A percentile compares a stretch with the other conserved stretches of the same genome.
Evolutionary conservation across 148 eudicot genomes (phyloP).

Genomic region (Limonium bicolor): DNA sequence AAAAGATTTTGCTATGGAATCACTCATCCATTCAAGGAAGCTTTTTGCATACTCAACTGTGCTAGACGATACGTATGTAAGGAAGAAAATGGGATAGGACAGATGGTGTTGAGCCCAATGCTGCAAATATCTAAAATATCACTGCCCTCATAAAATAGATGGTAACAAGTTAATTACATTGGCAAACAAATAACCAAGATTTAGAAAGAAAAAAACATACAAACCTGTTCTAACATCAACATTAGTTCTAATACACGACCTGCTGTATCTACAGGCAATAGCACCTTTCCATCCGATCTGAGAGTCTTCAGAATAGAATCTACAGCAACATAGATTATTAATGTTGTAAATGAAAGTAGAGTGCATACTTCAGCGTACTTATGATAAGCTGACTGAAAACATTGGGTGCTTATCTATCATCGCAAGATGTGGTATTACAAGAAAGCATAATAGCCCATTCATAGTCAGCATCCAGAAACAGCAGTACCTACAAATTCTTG

Average conservation of each 20-base stretch:
- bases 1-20: conserved; percentile 87
- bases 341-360: no score
- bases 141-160: no score
- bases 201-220: conserved; percentile 1
- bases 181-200: conserved; percentile 1
- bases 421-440: no score
- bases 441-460: no score
- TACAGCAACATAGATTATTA: conserved; percentile 6
- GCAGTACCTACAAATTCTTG: conserved; percentile 71
- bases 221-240: conserved; percentile 78
- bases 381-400: no score
- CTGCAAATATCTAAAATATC: conserved; percentile 45
- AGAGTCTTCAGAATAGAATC: conserved; percentile 62
- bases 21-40: conserved; percentile 98
- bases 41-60: conserved; percentile 90
- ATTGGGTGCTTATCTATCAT: no score
- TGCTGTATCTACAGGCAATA: conserved; percentile 93
- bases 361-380: no score
- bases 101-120: conserved; percentile 85
- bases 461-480: background rate
- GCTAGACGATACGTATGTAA: conserved; percentile 80
- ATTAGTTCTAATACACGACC: conserved; percentile 82
- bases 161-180: conserved; percentile 2
- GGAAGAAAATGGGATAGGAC: conserved; percentile 84
- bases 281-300: conserved; percentile 66